phyloP scores from a whole-genome alignment of 345 rosid species.

The Citrus cavaleriei region DNA sequence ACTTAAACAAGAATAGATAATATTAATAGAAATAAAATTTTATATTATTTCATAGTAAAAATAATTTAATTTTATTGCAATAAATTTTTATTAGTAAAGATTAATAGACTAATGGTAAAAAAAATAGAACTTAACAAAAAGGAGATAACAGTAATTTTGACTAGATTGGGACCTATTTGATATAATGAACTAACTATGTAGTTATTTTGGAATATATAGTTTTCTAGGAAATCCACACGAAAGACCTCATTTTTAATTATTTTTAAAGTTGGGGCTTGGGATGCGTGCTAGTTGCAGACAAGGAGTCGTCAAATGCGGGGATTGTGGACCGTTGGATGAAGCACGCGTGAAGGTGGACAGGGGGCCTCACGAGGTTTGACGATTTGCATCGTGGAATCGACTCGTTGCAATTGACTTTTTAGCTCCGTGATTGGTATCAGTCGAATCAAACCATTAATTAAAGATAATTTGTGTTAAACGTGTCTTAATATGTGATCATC shows the following conservation, averaged over 20 bases:
- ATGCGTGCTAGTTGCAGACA: slow-evolving; percentile 34
- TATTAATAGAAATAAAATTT: too few relatives aligned
- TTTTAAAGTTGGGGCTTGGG: background rate
- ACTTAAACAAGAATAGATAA: too few relatives aligned
- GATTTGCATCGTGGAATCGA: slow-evolving; percentile 16
- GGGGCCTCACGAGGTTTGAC: slow-evolving; percentile 19
- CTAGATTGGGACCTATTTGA: too few relatives aligned
- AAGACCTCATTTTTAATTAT: background rate
- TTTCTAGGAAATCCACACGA: background rate
- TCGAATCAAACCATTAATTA: background rate
- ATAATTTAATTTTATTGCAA: too few relatives aligned
- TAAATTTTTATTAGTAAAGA: too few relatives aligned
- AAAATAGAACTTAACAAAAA: too few relatives aligned
- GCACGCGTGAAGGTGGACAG: slow-evolving; percentile 19
- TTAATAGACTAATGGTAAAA: too few relatives aligned
- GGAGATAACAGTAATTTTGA: too few relatives aligned
- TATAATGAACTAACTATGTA: background rate
- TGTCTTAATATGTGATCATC: background rate
- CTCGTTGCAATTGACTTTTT: background rate
- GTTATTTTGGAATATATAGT: background rate
- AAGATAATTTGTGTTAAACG: background rate
- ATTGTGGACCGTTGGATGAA: slow-evolving; percentile 23
- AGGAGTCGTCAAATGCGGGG: slow-evolving; percentile 40
- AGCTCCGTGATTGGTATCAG: background rate
- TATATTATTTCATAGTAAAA: too few relatives aligned